Conservation (phyloP, 768 basidiomycete species). For the Favolaschia claudopus region DNA sequence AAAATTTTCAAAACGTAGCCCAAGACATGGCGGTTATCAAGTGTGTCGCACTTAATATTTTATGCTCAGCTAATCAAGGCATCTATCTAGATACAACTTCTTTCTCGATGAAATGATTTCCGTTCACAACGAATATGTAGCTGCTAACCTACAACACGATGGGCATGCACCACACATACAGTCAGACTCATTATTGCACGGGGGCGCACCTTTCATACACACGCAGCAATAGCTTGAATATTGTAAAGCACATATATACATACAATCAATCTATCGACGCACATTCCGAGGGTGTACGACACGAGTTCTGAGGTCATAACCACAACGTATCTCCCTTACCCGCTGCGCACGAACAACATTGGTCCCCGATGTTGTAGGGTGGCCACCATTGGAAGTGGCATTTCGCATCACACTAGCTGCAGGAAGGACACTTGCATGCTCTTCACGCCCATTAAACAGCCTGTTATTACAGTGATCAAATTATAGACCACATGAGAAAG, state of each 20-base stretch:
- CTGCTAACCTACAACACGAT: too few relatives aligned
- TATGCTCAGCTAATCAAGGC: too few relatives aligned
- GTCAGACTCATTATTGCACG: too few relatives aligned
- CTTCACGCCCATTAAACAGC: background rate
- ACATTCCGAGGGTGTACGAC: too few relatives aligned
- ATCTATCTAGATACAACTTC: slow-evolving; percentile 41
- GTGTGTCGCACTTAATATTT: too few relatives aligned
- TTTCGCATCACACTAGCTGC: background rate
- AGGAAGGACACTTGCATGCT: slow-evolving; percentile 2
- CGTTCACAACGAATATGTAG: slow-evolving; percentile 19
- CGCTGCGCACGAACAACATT: background rate
- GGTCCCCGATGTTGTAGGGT: background rate
- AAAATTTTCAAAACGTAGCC: slow-evolving; percentile 26
- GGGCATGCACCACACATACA: too few relatives aligned
- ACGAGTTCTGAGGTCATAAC: background rate
- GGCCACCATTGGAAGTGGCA: background rate
- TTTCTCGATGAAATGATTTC: slow-evolving; percentile 39
- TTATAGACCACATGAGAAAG: background rate
- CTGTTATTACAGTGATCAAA: background rate
- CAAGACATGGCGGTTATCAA: slow-evolving; percentile 28
- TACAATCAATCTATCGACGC: too few relatives aligned
- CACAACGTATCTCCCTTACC: background rate
- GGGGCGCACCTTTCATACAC: too few relatives aligned
- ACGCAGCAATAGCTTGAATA: too few relatives aligned
- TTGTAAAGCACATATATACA: too few relatives aligned